Evolutionary conservation across 139 green algal species (phyloP).

Genomic region (Raphidocelis subcapitata): DNA sequence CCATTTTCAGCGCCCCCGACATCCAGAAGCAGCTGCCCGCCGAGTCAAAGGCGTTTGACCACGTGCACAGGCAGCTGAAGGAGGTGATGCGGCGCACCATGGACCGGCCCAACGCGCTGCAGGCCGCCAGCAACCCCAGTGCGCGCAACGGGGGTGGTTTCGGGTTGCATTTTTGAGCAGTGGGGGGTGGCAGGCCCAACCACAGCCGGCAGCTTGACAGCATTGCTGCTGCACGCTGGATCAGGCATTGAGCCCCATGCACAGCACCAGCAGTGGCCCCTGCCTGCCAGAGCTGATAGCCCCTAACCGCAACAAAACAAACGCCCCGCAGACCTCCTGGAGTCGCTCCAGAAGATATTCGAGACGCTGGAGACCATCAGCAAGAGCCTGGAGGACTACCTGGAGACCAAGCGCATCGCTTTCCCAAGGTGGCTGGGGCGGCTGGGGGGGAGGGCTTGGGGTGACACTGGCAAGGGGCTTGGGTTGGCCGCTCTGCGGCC

Average conservation of each 20-base stretch:
- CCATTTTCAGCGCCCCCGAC: conserved; percentile 80
- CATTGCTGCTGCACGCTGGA: too few species aligned
- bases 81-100: conserved; percentile 81
- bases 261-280: too few species aligned
- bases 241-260: too few species aligned
- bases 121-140: conserved; percentile 30
- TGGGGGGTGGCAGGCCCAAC: too few species aligned
- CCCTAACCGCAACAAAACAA: too few species aligned
- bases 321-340: conserved; percentile 50
- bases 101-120: conserved; percentile 74
- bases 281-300: too few species aligned
- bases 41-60: conserved; percentile 73
- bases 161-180: too few species aligned
- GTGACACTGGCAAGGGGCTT: too few species aligned
- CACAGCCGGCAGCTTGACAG: too few species aligned
- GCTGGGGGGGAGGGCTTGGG: too few species aligned
- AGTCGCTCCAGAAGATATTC: conserved; percentile 71
- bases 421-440: conserved; percentile 58
- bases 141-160: too few species aligned
- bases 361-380: conserved; percentile 84
- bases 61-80: conserved; percentile 77
- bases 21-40: conserved; percentile 84
- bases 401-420: conserved; percentile 87
- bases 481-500: too few species aligned
- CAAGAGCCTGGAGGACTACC: conserved; percentile 89